These are phyloP conservation scores for Yamadazyma conglobata DNA, from an alignment of 1,139 yeast species.

Conservation along the genomic window DNA sequence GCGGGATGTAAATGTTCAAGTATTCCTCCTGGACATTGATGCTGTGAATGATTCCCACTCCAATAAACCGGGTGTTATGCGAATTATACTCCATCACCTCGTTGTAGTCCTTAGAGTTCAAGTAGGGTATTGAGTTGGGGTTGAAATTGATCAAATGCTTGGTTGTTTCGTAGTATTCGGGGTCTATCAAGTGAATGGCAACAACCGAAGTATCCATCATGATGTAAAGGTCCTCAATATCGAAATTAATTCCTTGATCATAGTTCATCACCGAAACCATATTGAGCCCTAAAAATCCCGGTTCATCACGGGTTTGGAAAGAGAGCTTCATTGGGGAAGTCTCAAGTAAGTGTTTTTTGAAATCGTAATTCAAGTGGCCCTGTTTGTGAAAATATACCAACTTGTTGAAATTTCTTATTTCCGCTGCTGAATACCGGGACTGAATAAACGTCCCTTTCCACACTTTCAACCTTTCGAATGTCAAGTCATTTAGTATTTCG, in stretches of 20 bases:
- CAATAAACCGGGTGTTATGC: constrained; percentile 22
- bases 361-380: constrained; percentile 33
- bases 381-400: constrained; percentile 52
- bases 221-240: constrained; percentile 34
- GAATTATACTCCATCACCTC: constrained; percentile 15
- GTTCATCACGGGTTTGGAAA: constrained; percentile 23
- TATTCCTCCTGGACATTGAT: constrained; percentile 39
- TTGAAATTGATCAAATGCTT: constrained; percentile 4
- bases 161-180: constrained; percentile 15
- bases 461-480: constrained; percentile 17
- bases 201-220: constrained; percentile 55
- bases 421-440: constrained; percentile 46
- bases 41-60: constrained; percentile 60
- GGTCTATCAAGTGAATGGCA: constrained; percentile 38
- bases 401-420: constrained; percentile 49
- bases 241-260: constrained; percentile 22
- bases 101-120: constrained; percentile 18
- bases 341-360: constrained; percentile 43
- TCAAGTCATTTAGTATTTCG: constrained; percentile 23
- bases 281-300: constrained; percentile 34
- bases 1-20: constrained; percentile 61
- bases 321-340: constrained; percentile 50
- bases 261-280: constrained; percentile 37
- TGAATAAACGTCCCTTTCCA: constrained; percentile 29
- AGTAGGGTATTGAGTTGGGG: constrained; percentile 16